A percentile compares a stretch with the other conserved stretches of the same genome.
phyloP scores from a whole-genome alignment of 768 basidiomycete genomes.

The Trametes villosa region DNA sequence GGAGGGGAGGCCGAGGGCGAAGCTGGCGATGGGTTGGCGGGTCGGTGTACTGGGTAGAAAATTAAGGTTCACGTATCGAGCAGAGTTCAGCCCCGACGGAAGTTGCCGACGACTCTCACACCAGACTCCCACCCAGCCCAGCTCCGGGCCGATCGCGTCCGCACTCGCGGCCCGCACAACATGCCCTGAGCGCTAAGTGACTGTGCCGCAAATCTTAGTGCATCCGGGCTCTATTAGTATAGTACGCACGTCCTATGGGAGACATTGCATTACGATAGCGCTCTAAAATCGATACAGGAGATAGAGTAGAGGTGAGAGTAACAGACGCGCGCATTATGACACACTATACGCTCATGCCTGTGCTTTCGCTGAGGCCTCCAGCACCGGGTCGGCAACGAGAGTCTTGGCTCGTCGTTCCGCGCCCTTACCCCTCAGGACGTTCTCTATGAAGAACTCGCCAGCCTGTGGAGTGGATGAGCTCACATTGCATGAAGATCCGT shows the following conservation, averaged over 20 bases:
- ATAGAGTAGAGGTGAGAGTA: not conserved
- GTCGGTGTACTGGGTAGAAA: conserved; percentile 35
- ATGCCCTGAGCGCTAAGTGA: too few relatives aligned
- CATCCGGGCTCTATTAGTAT: too few relatives aligned
- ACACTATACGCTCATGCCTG: not conserved
- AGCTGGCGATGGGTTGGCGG: conserved; percentile 31
- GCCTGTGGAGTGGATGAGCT: conserved; percentile 57
- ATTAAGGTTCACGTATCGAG: conserved; percentile 35
- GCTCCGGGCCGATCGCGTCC: not conserved
- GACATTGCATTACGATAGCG: not conserved
- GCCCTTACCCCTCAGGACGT: conserved; percentile 72
- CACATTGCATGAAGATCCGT: not conserved
- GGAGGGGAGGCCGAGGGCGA: conserved; percentile 33
- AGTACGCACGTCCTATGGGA: not conserved
- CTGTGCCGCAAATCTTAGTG: too few relatives aligned
- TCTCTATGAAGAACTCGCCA: conserved; percentile 96
- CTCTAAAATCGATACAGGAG: not conserved
- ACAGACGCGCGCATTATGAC: not conserved
- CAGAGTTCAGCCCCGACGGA: conserved; percentile 24
- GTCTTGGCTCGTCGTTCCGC: conserved; percentile 42
- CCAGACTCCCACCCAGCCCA: conserved; percentile 10
- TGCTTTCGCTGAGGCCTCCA: not conserved
- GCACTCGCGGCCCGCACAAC: not conserved
- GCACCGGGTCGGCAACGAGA: conserved; percentile 16
- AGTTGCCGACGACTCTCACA: conserved; percentile 21